Conservation (phyloP, 495 filamentous ascomycete species). For the Monascus purpureus region DNA sequence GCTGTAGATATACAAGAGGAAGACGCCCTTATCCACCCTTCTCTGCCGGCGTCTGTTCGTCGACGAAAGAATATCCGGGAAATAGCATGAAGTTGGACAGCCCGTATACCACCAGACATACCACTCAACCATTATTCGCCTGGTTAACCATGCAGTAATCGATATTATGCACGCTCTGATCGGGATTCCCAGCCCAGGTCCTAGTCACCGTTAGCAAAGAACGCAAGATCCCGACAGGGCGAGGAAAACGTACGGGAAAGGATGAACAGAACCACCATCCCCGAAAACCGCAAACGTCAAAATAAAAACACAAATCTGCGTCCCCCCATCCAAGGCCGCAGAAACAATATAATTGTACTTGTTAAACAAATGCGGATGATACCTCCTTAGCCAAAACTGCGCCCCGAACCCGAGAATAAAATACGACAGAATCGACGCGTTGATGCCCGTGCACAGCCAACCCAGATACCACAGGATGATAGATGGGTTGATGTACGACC, state of each 20-base stretch:
- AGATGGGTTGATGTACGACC: slow-evolving; percentile 16
- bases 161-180: slow-evolving; percentile 6
- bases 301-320: slow-evolving; percentile 32
- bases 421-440: slow-evolving; percentile 13
- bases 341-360: slow-evolving; percentile 40
- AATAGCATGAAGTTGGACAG: too few relatives aligned
- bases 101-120: too few relatives aligned
- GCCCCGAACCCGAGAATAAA: slow-evolving; percentile 25
- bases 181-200: slow-evolving; percentile 9
- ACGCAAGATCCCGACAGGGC: not conserved
- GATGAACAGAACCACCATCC: slow-evolving; percentile 8
- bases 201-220: not conserved
- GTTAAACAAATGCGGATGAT: slow-evolving; percentile 27
- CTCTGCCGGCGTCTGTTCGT: too few relatives aligned
- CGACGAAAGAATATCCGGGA: too few relatives aligned
- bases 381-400: slow-evolving; percentile 32
- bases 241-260: slow-evolving; percentile 3
- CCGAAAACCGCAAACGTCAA: slow-evolving; percentile 38
- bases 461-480: slow-evolving; percentile 22
- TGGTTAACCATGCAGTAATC: slow-evolving; percentile 14
- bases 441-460: slow-evolving; percentile 22
- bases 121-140: slow-evolving; percentile 1
- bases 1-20: too few relatives aligned
- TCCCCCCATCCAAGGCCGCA: slow-evolving; percentile 37
- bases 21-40: too few relatives aligned